Evolutionary conservation across 305 asterid genomes (phyloP), one percentile per base, ranked within the genome.

Genomic region (Lippia alba): DNA sequence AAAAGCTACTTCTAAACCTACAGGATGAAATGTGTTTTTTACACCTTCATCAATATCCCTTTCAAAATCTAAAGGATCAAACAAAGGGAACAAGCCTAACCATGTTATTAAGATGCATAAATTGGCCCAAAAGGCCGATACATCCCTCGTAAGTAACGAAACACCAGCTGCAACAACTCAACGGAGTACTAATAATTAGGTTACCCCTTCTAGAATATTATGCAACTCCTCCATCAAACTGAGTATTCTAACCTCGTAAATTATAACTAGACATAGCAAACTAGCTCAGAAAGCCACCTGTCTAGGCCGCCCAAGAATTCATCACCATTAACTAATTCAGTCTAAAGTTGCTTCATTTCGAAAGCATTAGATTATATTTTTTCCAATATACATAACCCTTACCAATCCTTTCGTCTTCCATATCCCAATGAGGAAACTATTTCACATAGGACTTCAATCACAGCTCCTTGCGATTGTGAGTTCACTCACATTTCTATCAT

Each of bases 171-270:
- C 64, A 54, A 34, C 46, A 18, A 68, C 54, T 55, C 16, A 8
- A 50, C 2, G n/a, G 8, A 46, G 56, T 45, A 48, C 56, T 57
- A 53, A 14, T 70, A 24, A 36, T 18, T 19, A 15, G 12, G 57
- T 10, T n/a, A 14, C 2, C 32, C 44, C 57, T 44, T 54, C 65
- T 53, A 10, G 49, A 67, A 33, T 41, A 45, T 40, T 30, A 19
- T 16, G 20, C 3, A 58, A 45, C 36, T 61, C 57, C 63, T 66
- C 56, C 54, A 17, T 15, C 19, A 32, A 67, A 66, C 66, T 61
- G 70, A 34, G 20, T 44, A 53, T 30, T 14, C 32, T 34, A 53
- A 32, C 30, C 15, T 14, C 33, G 30, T 1, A 24, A 24, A 24
- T 24, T 24, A 44, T 41, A 30, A 30, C 45, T 11, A 45, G 45